Conservation (phyloP, 2,329 filamentous ascomycete species). For the Fusarium anguioides region DNA sequence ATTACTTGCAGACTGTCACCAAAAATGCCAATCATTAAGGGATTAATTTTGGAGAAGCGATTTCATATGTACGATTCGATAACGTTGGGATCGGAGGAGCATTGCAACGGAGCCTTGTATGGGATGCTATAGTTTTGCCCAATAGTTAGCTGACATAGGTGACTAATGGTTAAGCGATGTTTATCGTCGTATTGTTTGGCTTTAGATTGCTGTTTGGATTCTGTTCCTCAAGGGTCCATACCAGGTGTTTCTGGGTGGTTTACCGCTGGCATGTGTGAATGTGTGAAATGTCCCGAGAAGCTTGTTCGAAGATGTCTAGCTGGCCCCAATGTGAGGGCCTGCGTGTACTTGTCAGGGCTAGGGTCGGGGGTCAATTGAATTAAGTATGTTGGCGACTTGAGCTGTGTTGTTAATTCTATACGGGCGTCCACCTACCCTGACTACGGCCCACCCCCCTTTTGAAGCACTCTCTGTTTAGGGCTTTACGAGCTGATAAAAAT, state of each 20-base stretch:
- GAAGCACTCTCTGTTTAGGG: no score
- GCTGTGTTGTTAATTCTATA: background rate
- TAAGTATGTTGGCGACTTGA: background rate
- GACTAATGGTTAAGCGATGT: conserved; percentile 15
- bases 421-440: no score
- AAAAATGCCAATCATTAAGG: conserved; percentile 51
- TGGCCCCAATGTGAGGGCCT: background rate
- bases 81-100: conserved; percentile 30
- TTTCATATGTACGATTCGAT: conserved; percentile 34
- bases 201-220: background rate
- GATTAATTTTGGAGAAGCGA: background rate
- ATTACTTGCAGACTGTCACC: conserved; percentile 73
- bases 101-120: conserved; percentile 36
- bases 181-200: conserved; percentile 2
- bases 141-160: conserved; percentile 12
- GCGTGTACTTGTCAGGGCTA: background rate
- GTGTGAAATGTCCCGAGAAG: background rate
- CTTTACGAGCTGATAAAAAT: no score
- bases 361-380: background rate
- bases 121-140: conserved; percentile 18
- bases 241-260: background rate
- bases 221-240: background rate
- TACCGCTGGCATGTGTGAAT: background rate
- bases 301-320: background rate
- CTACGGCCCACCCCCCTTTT: no score